A percentile compares a stretch with the other conserved stretches of the same genome.
Evolutionary conservation across 2,329 filamentous ascomycete genomes (phyloP).

Genomic region (Sarocladiaceae sp.): DNA sequence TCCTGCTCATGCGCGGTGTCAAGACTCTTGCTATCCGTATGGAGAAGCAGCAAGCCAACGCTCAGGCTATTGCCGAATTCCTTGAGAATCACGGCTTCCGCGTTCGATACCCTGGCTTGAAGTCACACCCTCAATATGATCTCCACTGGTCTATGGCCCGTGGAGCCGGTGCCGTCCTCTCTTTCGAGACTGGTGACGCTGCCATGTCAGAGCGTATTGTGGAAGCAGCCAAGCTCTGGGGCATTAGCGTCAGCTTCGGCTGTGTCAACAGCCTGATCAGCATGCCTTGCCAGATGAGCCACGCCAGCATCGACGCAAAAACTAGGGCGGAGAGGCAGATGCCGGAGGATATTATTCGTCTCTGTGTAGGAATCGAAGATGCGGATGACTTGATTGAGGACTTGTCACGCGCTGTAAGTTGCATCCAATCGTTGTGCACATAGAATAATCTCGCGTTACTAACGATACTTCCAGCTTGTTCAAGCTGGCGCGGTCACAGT

Average conservation of each 20-base stretch:
- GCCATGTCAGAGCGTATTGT: slow-evolving; percentile 86
- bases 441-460: neutral
- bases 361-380: slow-evolving; percentile 97
- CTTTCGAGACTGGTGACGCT: slow-evolving; percentile 91
- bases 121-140: slow-evolving; percentile 93
- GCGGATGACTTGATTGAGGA: slow-evolving; percentile 89
- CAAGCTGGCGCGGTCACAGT: slow-evolving; percentile 91
- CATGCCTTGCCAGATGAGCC: slow-evolving; percentile 99
- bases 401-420: slow-evolving; percentile 79
- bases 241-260: slow-evolving; percentile 94
- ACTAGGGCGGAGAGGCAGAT: slow-evolving; percentile 83
- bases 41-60: slow-evolving; percentile 96
- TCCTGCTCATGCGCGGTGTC: slow-evolving; percentile 89
- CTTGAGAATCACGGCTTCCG: slow-evolving; percentile 89
- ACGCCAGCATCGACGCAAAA: slow-evolving; percentile 96
- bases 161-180: slow-evolving; percentile 88
- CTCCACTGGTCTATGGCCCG: slow-evolving; percentile 94
- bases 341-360: slow-evolving; percentile 92
- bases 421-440: neutral
- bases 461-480: slow-evolving; percentile 58
- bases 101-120: slow-evolving; percentile 90
- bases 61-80: slow-evolving; percentile 86
- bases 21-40: slow-evolving; percentile 97
- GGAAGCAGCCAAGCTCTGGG: slow-evolving; percentile 86
- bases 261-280: slow-evolving; percentile 98